These are phyloP conservation scores for Drechslerella dactyloides DNA, from an alignment of 2,329 filamentous ascomycete genomes.

Conservation along the genomic window DNA sequence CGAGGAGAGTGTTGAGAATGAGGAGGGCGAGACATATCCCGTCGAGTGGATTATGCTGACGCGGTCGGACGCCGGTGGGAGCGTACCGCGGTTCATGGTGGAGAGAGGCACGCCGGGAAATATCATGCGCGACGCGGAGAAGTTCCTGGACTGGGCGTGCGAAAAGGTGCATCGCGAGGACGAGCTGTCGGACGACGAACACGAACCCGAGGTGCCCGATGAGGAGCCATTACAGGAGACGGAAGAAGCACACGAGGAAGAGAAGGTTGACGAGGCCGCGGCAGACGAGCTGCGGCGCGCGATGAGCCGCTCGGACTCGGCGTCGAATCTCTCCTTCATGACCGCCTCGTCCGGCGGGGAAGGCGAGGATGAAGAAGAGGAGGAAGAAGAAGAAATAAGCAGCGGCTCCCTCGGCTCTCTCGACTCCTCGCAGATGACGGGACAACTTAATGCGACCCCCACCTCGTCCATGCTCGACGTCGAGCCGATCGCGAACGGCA, in stretches of 20 bases:
- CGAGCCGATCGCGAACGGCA: slow-evolving; percentile 53
- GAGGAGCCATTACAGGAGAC: slow-evolving; percentile 20
- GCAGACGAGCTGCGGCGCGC: slow-evolving; percentile 37
- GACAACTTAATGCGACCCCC: slow-evolving; percentile 31
- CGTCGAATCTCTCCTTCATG: slow-evolving; percentile 44
- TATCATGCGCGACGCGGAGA: slow-evolving; percentile 78
- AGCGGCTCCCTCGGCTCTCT: slow-evolving; percentile 16
- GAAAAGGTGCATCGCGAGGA: slow-evolving; percentile 61
- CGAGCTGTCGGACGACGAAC: slow-evolving; percentile 51
- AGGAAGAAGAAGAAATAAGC: slow-evolving; percentile 12
- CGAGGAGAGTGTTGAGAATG: slow-evolving; percentile 56
- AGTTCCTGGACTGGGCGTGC: slow-evolving; percentile 80
- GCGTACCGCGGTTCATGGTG: slow-evolving; percentile 87
- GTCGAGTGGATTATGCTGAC: slow-evolving; percentile 95
- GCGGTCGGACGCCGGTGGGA: slow-evolving; percentile 84
- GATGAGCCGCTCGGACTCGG: slow-evolving; percentile 35
- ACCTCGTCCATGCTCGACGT: slow-evolving; percentile 40
- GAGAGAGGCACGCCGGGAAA: slow-evolving; percentile 83
- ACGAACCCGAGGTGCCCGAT: slow-evolving; percentile 23
- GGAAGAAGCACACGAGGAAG: slow-evolving; percentile 19
- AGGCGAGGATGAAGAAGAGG: slow-evolving; percentile 58
- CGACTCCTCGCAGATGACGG: slow-evolving; percentile 49
- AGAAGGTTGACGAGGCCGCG: slow-evolving; percentile 55
- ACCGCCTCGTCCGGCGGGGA: slow-evolving; percentile 25
- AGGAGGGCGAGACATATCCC: slow-evolving; percentile 64